A percentile compares a stretch with the other conserved stretches of the same genome.
Evolutionary conservation across 208 protist genomes (phyloP).

Genomic region (Borovskyia barvae): DNA sequence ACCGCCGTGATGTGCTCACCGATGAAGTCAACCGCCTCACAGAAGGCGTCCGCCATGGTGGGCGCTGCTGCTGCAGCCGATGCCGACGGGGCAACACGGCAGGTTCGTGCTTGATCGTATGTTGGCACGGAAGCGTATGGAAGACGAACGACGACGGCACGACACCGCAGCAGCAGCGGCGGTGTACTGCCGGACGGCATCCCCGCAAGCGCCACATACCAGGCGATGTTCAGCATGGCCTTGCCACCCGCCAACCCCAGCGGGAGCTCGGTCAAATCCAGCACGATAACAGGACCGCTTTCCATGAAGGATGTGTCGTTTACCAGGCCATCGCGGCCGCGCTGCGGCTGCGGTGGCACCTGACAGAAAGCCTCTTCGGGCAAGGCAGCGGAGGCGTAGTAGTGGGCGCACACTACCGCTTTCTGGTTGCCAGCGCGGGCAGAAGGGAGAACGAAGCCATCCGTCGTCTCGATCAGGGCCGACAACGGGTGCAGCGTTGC

Average conservation of each 20-base stretch:
- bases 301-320: background rate
- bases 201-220: constrained; percentile 51
- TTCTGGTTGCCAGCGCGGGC: constrained; percentile 20
- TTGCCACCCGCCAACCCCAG: constrained; percentile 19
- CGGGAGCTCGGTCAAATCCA: constrained; percentile 51
- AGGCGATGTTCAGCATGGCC: constrained; percentile 47
- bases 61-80: background rate
- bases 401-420: constrained; percentile 61
- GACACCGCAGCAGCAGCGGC: constrained; percentile 22
- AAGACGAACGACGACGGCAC: constrained; percentile 54
- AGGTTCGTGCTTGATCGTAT: constrained; percentile 1
- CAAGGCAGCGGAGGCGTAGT: constrained; percentile 32
- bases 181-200: constrained; percentile 40
- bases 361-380: constrained; percentile 1
- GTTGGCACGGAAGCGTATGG: constrained; percentile 45
- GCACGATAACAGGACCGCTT: constrained; percentile 34
- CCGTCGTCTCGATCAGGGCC: background rate
- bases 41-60: constrained; percentile 19
- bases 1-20: constrained; percentile 53
- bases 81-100: background rate
- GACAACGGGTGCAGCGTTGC: constrained; percentile 7
- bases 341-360: too few species aligned
- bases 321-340: background rate
- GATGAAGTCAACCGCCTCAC: constrained; percentile 54
- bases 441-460: constrained; percentile 34